Evolutionary conservation across 1,284 basidiomycete species (phyloP).

Genomic region (Microbotryum lychnidis-dioicae): DNA sequence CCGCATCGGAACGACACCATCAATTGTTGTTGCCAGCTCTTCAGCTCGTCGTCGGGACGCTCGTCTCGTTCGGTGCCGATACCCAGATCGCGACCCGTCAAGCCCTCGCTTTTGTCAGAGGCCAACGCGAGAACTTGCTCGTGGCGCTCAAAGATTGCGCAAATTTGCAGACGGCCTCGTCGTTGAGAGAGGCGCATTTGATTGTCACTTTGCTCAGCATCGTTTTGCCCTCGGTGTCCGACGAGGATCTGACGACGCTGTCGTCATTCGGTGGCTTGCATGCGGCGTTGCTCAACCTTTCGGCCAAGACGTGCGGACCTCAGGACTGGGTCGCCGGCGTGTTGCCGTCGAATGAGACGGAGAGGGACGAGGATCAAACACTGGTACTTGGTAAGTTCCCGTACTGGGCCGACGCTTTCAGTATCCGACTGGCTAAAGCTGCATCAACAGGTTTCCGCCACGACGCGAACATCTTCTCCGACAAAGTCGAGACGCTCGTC

Average conservation of each 20-base stretch:
- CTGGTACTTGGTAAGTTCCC: slow-evolving; percentile 49
- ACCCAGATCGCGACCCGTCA: slow-evolving; percentile 53
- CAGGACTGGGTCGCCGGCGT: slow-evolving; percentile 55
- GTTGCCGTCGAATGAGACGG: slow-evolving; percentile 60
- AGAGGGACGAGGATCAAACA: slow-evolving; percentile 52
- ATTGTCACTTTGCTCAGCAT: slow-evolving; percentile 60
- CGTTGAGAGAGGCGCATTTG: slow-evolving; percentile 66
- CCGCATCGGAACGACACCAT: slow-evolving; percentile 77
- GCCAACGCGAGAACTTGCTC: slow-evolving; percentile 68
- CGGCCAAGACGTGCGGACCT: slow-evolving; percentile 63
- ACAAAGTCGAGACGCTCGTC: slow-evolving; percentile 22
- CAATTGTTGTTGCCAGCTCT: slow-evolving; percentile 77
- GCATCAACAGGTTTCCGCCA: slow-evolving; percentile 11
- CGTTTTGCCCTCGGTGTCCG: slow-evolving; percentile 60
- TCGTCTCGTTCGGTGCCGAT: slow-evolving; percentile 47
- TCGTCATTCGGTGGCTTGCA: slow-evolving; percentile 77
- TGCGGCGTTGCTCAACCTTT: slow-evolving; percentile 64
- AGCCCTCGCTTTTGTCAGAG: slow-evolving; percentile 64
- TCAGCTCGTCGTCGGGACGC: slow-evolving; percentile 63
- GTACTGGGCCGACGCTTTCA: neutral
- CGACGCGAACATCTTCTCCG: slow-evolving; percentile 23
- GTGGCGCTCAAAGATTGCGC: slow-evolving; percentile 66
- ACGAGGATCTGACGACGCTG: slow-evolving; percentile 58
- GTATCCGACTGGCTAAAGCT: neutral
- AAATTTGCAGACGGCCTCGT: slow-evolving; percentile 54